Base-by-base conservation (phyloP, 75 land plant species). In the Cunninghamia lanceolata region DNA sequence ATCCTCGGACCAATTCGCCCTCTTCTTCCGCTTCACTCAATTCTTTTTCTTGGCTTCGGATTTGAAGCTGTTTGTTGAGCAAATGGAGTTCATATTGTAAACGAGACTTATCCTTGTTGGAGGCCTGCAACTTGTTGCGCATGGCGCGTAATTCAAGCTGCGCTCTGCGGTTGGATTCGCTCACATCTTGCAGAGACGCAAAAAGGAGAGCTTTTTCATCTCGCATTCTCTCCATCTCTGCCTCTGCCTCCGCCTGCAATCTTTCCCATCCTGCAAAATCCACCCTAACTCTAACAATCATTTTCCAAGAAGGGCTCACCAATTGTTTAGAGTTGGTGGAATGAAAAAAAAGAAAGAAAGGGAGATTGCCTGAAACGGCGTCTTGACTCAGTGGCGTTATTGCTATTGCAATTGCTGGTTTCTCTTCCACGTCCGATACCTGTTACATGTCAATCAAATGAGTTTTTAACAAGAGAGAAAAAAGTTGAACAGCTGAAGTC, bases 31-130 rank as follows among this genome's bases (percentile, higher is more conserved):
- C 86, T 70, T 81, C 90, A 75, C 59, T 75, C n/a, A 74, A 88
- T 40, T 88, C 92, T 78, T 77, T 85, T 80, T 92, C 92, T 76
- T 86, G 87, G 74, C 71, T 92, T 52, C 88, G 85, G 39, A 90
- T 88, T 75, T 88, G 89, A 45, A 92, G 84, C 56, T 88, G 89
- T 59, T 90, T 90, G 46, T 74, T 81, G 3, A 88, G 47, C 42
- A 92, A 87, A 46, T 86, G 88, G 38, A 88, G 52, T 46, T 86
- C 85, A 45, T 53, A 88, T 66, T 68, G 34, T 30, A 38, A 74
- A 74, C 77, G 77, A 74, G 77, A 74, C 77, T 74, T 74, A 0
- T 74, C 77, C 77, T 74, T 74, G 15, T 74, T 36, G 4, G 39
- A 14, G 3, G 16, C 36, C 77, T 74, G 38, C 4, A 74, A 36